Evolutionary conservation across 2,329 filamentous ascomycete species (phyloP).

Genomic region (Fonsecaea monophora): DNA sequence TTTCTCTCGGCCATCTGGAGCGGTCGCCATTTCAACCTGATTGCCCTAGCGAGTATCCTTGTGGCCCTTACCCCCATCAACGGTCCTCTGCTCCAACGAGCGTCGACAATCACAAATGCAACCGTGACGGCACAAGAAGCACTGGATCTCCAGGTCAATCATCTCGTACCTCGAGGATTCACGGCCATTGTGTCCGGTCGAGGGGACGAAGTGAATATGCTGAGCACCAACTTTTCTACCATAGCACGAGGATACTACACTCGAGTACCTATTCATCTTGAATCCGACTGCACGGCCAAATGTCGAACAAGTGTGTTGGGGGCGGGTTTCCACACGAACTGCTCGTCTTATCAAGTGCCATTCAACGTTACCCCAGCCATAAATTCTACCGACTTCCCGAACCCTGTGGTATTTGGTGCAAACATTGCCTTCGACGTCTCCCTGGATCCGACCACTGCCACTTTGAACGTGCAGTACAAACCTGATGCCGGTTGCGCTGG

Average conservation of each 20-base stretch:
- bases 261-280: too few species aligned
- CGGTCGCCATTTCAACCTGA: slow-evolving; percentile 28
- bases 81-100: slow-evolving; percentile 34
- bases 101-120: slow-evolving; percentile 21
- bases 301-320: not conserved
- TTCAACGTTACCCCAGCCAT: not conserved
- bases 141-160: slow-evolving; percentile 5
- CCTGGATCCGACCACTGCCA: not conserved
- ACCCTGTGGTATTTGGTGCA: not conserved
- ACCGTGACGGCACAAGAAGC: not conserved
- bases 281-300: too few species aligned
- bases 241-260: too few species aligned
- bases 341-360: slow-evolving; percentile 12
- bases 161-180: slow-evolving; percentile 13
- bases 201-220: slow-evolving; percentile 14
- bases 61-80: slow-evolving; percentile 26
- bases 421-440: not conserved
- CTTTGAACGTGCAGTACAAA: slow-evolving; percentile 23
- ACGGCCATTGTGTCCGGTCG: slow-evolving; percentile 21
- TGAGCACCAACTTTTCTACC: too few species aligned
- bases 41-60: slow-evolving; percentile 32
- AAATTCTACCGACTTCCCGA: not conserved
- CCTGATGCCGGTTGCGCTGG: slow-evolving; percentile 22
- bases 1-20: slow-evolving; percentile 21
- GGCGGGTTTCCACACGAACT: slow-evolving; percentile 30